Evolutionary conservation across 2,329 filamentous ascomycete genomes (phyloP).

Genomic region (Aureobasidium sp.): DNA sequence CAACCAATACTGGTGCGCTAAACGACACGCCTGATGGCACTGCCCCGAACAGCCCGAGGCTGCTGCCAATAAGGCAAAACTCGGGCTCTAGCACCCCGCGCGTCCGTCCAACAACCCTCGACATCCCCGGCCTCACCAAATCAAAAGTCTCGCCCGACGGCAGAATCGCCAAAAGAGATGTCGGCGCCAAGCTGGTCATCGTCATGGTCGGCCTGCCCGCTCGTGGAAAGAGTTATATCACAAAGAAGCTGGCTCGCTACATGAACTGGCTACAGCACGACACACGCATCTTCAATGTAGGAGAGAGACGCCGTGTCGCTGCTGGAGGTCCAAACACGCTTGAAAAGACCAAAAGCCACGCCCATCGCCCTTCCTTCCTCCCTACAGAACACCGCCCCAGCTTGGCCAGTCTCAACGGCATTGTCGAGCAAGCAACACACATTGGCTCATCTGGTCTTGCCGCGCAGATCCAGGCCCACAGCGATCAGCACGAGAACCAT

Average conservation of each 20-base stretch:
- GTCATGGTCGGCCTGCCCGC: conserved; percentile 97
- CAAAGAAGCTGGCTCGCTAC: conserved; percentile 93
- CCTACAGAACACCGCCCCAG: conserved; percentile 21
- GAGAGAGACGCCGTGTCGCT: conserved; percentile 76
- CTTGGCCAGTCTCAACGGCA: conserved; percentile 20
- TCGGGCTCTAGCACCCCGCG: conserved; percentile 72
- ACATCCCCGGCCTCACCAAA: conserved; percentile 92
- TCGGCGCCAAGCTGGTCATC: conserved; percentile 93
- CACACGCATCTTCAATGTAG: conserved; percentile 94
- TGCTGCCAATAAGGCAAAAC: conserved; percentile 63
- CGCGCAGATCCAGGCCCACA: conserved; percentile 54
- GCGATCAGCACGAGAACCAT: conserved; percentile 33
- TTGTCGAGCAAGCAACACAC: conserved; percentile 22
- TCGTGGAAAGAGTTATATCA: conserved; percentile 96
- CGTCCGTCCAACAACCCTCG: conserved; percentile 86
- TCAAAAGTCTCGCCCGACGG: conserved; percentile 95
- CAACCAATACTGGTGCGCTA: conserved; percentile 34
- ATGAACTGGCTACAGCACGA: conserved; percentile 97
- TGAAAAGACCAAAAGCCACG: conserved; percentile 27
- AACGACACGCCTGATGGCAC: conserved; percentile 59
- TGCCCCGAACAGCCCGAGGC: conserved; percentile 50
- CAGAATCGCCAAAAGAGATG: conserved; percentile 85
- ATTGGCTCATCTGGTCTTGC: conserved; percentile 32
- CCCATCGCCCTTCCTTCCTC: conserved; percentile 15
- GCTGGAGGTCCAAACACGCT: conserved; percentile 48